A percentile compares a stretch with the other conserved stretches of the same genome.
Conservation (phyloP, 164 flowering plant species). For the Vitis riparia region DNA sequence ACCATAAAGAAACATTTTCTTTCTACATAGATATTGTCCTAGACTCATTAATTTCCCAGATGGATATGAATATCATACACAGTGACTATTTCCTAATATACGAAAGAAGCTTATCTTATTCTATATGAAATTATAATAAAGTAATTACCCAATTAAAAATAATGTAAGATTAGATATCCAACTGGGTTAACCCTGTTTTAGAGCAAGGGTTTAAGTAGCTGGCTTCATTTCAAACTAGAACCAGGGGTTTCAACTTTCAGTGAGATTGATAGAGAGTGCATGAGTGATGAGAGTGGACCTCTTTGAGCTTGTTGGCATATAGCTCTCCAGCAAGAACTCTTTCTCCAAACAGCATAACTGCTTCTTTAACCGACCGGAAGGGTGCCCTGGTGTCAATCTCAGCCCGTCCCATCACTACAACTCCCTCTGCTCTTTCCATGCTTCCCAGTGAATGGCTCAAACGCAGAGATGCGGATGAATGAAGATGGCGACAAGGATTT, state of each 20-base stretch:
- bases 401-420: slow-evolving; percentile 41
- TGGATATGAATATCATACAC: no score
- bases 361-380: slow-evolving; percentile 76
- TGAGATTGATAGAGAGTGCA: background rate
- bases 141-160: no score
- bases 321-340: slow-evolving; percentile 70
- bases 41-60: no score
- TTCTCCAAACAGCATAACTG: slow-evolving; percentile 77
- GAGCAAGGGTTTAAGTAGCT: no score
- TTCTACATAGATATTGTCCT: no score
- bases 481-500: background rate
- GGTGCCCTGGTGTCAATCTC: slow-evolving; percentile 74
- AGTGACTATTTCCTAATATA: no score
- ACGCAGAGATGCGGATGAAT: background rate
- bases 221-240: no score
- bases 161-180: no score
- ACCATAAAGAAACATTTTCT: no score
- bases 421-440: slow-evolving; percentile 33
- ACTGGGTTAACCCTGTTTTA: no score
- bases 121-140: no score
- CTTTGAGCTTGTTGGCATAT: slow-evolving; percentile 63
- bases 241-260: background rate
- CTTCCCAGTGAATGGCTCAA: background rate
- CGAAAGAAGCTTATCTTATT: no score
- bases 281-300: slow-evolving; percentile 33